Evolutionary conservation across 441 rosid species (phyloP).

Genomic region (Eutrema salsugineum): DNA sequence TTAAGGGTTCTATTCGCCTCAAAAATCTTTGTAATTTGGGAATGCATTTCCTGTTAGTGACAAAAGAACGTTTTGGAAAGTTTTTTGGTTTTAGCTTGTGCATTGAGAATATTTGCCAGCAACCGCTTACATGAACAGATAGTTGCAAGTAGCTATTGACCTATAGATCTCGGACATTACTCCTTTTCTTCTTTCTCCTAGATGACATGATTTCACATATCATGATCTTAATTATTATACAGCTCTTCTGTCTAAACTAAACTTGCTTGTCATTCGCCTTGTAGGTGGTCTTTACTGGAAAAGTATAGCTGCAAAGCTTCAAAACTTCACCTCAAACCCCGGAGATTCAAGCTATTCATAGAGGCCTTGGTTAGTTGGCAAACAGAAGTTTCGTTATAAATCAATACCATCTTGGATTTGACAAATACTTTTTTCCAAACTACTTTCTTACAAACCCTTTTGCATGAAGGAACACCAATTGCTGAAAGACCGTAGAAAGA

Average conservation of each 20-base stretch:
- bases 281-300: slow-evolving; percentile 99
- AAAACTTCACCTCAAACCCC: slow-evolving; percentile 96
- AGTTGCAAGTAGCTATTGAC: neutral
- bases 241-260: neutral
- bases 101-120: neutral
- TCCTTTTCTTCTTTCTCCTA: neutral
- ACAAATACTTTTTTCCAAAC: slow-evolving; percentile 21
- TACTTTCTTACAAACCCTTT: slow-evolving; percentile 30
- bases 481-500: slow-evolving; percentile 90
- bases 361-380: slow-evolving; percentile 90
- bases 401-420: neutral
- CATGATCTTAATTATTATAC: neutral
- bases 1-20: neutral
- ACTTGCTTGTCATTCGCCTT: slow-evolving; percentile 15
- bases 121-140: neutral
- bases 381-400: neutral
- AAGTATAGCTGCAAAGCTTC: slow-evolving; percentile 99
- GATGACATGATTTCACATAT: neutral
- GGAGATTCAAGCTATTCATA: slow-evolving; percentile 87
- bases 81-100: slow-evolving; percentile 3
- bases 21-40: neutral
- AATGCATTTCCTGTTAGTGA: neutral
- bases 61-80: neutral
- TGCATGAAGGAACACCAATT: slow-evolving; percentile 90
- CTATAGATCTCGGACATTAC: neutral